A percentile compares a stretch with the other conserved stretches of the same genome.
Conservation (phyloP, 1,284 basidiomycete species). For the Apiotrichum gamsii region DNA sequence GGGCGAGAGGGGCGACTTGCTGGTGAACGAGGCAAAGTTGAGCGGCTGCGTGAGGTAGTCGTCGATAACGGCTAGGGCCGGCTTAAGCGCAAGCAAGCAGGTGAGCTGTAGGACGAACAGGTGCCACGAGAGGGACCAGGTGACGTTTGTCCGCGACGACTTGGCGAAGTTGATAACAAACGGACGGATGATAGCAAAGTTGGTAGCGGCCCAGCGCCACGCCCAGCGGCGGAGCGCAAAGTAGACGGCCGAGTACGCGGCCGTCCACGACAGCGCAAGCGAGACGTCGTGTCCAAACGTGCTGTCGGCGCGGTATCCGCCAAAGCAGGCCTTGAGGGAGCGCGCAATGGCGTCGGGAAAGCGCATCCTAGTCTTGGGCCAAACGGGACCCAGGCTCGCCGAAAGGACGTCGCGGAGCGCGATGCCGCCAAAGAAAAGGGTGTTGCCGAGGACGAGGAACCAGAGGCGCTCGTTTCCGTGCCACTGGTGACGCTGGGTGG, state of each 20-base stretch:
- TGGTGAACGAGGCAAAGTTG: slow-evolving; percentile 30
- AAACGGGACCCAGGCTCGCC: slow-evolving; percentile 19
- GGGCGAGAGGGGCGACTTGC: slow-evolving; percentile 29
- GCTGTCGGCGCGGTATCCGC: background rate
- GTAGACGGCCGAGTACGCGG: slow-evolving; percentile 16
- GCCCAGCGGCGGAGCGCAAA: slow-evolving; percentile 10
- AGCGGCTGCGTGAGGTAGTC: slow-evolving; percentile 40
- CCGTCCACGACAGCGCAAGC: slow-evolving; percentile 4
- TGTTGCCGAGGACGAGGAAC: slow-evolving; percentile 34
- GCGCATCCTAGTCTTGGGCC: slow-evolving; percentile 24
- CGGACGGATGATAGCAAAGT: slow-evolving; percentile 23
- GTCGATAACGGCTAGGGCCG: slow-evolving; percentile 27
- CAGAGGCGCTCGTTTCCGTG: slow-evolving; percentile 44
- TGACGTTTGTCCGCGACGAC: slow-evolving; percentile 20
- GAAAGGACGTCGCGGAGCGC: slow-evolving; percentile 27
- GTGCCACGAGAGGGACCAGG: slow-evolving; percentile 23
- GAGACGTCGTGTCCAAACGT: slow-evolving; percentile 1
- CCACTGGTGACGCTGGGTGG: slow-evolving; percentile 35
- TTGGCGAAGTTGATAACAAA: slow-evolving; percentile 39
- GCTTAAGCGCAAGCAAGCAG: slow-evolving; percentile 21
- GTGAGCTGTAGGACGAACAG: slow-evolving; percentile 26
- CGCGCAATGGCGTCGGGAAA: slow-evolving; percentile 19
- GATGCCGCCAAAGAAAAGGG: slow-evolving; percentile 19
- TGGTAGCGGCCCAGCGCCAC: slow-evolving; percentile 16
- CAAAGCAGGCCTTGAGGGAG: slow-evolving; percentile 8